Evolutionary conservation across 2,329 filamentous ascomycete genomes (phyloP).

Genomic region (Lecanoromycetidae sp.): DNA sequence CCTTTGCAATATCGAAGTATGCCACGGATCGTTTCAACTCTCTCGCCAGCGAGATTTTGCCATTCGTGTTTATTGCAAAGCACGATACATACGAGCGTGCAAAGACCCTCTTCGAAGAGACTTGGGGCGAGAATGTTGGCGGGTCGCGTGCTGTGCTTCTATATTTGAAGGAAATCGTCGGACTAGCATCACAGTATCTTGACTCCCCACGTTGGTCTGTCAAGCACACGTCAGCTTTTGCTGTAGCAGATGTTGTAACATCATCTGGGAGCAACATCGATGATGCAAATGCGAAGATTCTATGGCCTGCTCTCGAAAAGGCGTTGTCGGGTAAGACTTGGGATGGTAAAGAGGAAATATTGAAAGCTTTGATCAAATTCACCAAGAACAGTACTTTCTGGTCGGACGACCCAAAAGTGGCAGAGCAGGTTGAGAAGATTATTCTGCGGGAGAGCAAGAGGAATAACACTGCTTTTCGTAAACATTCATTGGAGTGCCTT

Average conservation of each 20-base stretch:
- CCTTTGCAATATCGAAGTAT: slow-evolving; percentile 70
- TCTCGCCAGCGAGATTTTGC: slow-evolving; percentile 62
- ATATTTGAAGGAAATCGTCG: slow-evolving; percentile 71
- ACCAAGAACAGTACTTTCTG: slow-evolving; percentile 34
- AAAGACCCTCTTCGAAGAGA: slow-evolving; percentile 64
- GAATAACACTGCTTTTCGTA: slow-evolving; percentile 74
- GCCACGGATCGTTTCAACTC: slow-evolving; percentile 79
- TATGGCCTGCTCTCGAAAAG: slow-evolving; percentile 79
- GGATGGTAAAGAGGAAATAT: slow-evolving; percentile 74
- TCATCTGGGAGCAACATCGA: slow-evolving; percentile 49
- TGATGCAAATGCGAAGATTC: slow-evolving; percentile 44
- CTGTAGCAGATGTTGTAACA: slow-evolving; percentile 60
- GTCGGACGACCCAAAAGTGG: slow-evolving; percentile 1
- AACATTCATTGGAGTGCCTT: slow-evolving; percentile 59
- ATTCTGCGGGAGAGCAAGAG: slow-evolving; percentile 77
- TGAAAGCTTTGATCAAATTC: slow-evolving; percentile 69
- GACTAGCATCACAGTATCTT: slow-evolving; percentile 54
- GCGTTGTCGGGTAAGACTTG: slow-evolving; percentile 82
- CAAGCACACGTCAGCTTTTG: slow-evolving; percentile 75
- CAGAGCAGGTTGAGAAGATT: slow-evolving; percentile 32
- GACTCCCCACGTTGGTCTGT: slow-evolving; percentile 78
- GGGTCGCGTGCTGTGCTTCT: slow-evolving; percentile 69
- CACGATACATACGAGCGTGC: slow-evolving; percentile 76
- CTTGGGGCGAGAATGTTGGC: slow-evolving; percentile 85
- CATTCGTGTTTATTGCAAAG: slow-evolving; percentile 77